Evolutionary conservation across 1,284 basidiomycete genomes (phyloP).

Genomic region (Cutaneotrichosporon sp.): DNA sequence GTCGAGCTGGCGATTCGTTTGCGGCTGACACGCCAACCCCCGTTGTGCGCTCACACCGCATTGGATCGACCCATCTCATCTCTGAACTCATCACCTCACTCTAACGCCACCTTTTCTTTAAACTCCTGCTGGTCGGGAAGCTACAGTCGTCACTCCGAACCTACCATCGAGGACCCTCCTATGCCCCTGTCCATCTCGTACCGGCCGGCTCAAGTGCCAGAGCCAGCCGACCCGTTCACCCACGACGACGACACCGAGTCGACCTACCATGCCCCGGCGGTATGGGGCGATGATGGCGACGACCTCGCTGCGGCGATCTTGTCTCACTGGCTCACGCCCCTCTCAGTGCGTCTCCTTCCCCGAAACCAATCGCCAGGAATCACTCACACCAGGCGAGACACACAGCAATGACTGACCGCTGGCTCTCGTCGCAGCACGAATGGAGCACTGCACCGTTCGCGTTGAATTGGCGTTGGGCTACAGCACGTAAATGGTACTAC

Average conservation of each 20-base stretch:
- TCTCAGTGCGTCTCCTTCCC: background rate
- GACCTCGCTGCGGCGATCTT: background rate
- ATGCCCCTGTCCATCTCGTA: background rate
- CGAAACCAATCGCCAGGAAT: background rate
- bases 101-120: background rate
- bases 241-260: background rate
- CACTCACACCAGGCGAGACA: background rate
- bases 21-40: background rate
- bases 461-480: background rate
- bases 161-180: too few species aligned
- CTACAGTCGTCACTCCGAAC: too few species aligned
- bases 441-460: background rate
- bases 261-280: background rate
- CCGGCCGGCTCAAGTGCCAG: background rate
- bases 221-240: background rate
- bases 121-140: background rate
- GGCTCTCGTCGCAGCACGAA: background rate
- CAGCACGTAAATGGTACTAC: background rate
- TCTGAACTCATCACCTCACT: background rate
- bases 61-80: background rate
- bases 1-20: background rate
- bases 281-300: background rate
- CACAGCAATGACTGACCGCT: background rate
- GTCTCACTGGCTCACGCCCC: background rate
- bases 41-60: background rate